Conservation (phyloP, 306 rosid species). For the Canavalia ensiformis region DNA sequence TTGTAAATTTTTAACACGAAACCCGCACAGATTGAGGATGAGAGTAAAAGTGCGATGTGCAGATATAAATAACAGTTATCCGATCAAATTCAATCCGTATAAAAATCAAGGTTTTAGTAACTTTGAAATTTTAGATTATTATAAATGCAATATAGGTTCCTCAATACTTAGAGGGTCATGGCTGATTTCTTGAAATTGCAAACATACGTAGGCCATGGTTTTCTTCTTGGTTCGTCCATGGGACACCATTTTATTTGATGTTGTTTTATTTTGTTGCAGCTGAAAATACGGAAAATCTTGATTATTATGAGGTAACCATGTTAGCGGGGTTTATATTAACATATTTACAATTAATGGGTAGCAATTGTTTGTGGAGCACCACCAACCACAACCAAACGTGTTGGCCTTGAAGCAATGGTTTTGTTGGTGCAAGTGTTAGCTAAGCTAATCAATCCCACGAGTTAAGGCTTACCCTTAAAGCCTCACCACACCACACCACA, state of each 20-base stretch:
- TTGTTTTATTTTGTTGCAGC: not conserved
- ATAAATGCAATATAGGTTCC: not conserved
- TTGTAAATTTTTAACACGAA: too few species aligned
- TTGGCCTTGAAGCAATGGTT: slow-evolving; percentile 50
- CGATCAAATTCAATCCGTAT: too few species aligned
- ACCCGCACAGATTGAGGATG: too few species aligned
- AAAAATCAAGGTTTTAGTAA: too few species aligned
- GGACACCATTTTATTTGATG: not conserved
- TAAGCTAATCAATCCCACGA: slow-evolving; percentile 12
- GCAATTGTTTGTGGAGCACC: slow-evolving; percentile 42
- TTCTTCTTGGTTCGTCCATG: not conserved
- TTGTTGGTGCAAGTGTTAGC: slow-evolving; percentile 43
- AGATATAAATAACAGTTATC: too few species aligned
- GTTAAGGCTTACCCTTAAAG: slow-evolving; percentile 33
- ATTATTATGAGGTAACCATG: not conserved
- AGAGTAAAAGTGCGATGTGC: too few species aligned
- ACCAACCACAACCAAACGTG: slow-evolving; percentile 43
- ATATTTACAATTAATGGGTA: slow-evolving; percentile 23
- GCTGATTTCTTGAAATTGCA: slow-evolving; percentile 24
- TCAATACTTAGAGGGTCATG: not conserved
- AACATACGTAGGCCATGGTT: not conserved
- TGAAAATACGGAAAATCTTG: not conserved
- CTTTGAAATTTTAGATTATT: not conserved
- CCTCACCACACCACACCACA: slow-evolving; percentile 34
- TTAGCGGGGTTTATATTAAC: not conserved